Evolutionary conservation across 2,329 filamentous ascomycete species (phyloP).

Genomic region (Fusarium pilosicola): DNA sequence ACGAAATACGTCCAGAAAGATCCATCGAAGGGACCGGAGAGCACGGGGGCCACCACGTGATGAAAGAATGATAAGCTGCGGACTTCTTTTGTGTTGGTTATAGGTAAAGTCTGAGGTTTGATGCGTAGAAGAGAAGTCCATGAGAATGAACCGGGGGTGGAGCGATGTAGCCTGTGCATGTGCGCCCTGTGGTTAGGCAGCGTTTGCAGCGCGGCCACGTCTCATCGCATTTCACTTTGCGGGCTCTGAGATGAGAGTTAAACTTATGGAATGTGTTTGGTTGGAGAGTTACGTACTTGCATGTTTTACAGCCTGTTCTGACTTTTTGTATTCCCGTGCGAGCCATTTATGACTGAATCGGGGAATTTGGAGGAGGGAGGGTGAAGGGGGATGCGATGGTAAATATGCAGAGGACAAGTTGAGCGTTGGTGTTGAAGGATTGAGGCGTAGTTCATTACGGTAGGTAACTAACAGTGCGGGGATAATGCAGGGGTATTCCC

Average conservation of each 20-base stretch:
- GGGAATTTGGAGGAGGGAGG: no score
- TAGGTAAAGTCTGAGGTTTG: slow-evolving; percentile 29
- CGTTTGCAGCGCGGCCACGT: slow-evolving; percentile 60
- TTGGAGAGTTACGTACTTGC: slow-evolving; percentile 58
- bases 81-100: slow-evolving; percentile 41
- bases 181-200: slow-evolving; percentile 62
- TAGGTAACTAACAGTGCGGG: not conserved
- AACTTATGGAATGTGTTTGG: not conserved
- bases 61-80: slow-evolving; percentile 53
- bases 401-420: not conserved
- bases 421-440: slow-evolving; percentile 6
- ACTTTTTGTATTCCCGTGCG: slow-evolving; percentile 49
- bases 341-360: not conserved
- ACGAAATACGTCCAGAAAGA: slow-evolving; percentile 56
- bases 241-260: slow-evolving; percentile 51
- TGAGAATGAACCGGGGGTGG: slow-evolving; percentile 44
- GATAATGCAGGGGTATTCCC: not conserved
- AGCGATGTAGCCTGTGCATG: slow-evolving; percentile 65
- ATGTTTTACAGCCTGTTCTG: slow-evolving; percentile 61
- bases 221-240: slow-evolving; percentile 69
- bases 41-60: slow-evolving; percentile 48
- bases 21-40: slow-evolving; percentile 50
- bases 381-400: slow-evolving; percentile 2
- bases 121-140: slow-evolving; percentile 51
- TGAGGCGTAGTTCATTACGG: not conserved